Evolutionary conservation across 169 alveolate species (phyloP).

Genomic region (Plasmodium fragile): DNA sequence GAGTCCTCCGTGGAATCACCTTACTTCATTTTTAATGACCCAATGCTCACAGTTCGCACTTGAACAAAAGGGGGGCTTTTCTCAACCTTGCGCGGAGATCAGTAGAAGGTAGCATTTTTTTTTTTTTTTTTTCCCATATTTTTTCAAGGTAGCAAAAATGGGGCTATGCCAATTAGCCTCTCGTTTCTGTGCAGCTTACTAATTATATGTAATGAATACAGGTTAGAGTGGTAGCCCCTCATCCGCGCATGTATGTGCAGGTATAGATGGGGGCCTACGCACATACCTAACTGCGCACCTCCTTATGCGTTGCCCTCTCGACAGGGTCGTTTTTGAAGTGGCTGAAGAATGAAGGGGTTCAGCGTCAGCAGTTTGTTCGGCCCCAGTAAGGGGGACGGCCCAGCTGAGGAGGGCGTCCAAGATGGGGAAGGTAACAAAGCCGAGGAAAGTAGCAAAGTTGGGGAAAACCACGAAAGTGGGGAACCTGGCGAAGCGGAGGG

Average conservation of each 20-base stretch:
- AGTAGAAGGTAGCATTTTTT: background rate
- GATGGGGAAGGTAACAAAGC: background rate
- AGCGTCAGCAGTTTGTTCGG: constrained; percentile 21
- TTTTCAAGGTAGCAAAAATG: constrained; percentile 2
- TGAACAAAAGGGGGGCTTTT: background rate
- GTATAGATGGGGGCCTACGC: background rate
- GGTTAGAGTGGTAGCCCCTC: background rate
- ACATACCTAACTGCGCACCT: background rate
- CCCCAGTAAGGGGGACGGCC: background rate
- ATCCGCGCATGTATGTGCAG: background rate
- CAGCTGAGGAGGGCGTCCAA: background rate
- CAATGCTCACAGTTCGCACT: background rate
- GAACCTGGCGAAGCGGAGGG: background rate
- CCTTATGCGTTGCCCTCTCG: background rate
- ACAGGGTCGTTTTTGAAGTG: background rate
- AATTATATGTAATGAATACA: background rate
- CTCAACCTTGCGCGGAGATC: background rate
- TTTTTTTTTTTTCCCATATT: background rate
- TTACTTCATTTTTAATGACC: background rate
- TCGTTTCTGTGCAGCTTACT: background rate
- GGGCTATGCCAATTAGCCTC: background rate
- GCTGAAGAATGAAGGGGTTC: constrained; percentile 27
- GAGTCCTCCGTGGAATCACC: background rate
- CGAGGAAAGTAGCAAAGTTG: background rate
- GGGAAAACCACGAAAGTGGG: background rate